Evolutionary conservation across 495 filamentous ascomycete species (phyloP), one percentile per base, ranked within the genome.

Genomic region (Penicillium goetzii): DNA sequence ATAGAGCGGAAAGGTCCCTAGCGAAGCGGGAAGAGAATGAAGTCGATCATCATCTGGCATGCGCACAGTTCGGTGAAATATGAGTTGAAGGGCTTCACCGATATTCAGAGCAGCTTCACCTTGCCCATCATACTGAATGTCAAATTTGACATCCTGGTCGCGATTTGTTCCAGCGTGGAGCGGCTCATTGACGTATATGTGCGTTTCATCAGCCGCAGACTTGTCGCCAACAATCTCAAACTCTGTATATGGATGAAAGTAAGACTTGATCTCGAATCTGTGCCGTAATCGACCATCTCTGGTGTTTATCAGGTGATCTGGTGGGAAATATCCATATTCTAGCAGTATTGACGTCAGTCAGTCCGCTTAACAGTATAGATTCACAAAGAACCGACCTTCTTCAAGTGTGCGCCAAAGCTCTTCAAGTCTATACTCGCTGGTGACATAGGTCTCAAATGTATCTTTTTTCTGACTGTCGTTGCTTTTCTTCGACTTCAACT

Each of bases 11-110:
- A 50, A 50, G 6, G 10, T 50, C 25, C 47, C 47, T 26, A 50
- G 8, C 11, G 47, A 50, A 28, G 11, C 47, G 5, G 47, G 47
- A 15, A 50, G 47, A 50, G 47, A 50, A 28, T 50, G 47, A 8
- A 50, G 25, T 3, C 47, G 47, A 50, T 50, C 47, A 50, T 50
- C 47, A 50, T 50, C 47, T 4, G 25, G 47, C 47, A 50, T 50
- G 23, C 47, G 47, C 47, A 50, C 47, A 14, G 47, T 50, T 7
- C 47, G 47, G 47, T 50, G 47, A 28, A 50, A 50, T 28, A 50
- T 21, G 3, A 50, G 47, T 28, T 50, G 11, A 28, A 50, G 47
- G 25, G 3, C 25, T 14, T 50, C 25, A 17, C 28, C 47, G 10
- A 50, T 28, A 1, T 17, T 50, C 47, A 50, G 12, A 12, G 25